Evolutionary conservation across 1,284 basidiomycete genomes (phyloP), one percentile per base, ranked within the genome.

Genomic region (Marasmius sp.): DNA sequence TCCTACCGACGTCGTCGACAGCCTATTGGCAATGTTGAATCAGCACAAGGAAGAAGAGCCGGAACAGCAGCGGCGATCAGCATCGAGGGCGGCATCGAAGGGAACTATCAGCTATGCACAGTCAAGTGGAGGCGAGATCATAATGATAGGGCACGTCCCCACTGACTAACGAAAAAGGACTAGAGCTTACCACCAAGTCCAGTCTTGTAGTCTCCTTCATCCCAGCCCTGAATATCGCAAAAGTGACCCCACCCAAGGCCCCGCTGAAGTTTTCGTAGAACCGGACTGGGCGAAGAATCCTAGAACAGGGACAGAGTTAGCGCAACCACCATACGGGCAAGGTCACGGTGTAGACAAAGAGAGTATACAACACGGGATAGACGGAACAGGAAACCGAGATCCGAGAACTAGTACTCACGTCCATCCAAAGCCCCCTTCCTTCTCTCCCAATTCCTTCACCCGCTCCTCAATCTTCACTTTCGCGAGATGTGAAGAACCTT

Each of bases 391-490:
- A n/a, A 43, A 43, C 6, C 12, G n/a, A 43, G 12, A 43, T 12
- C 11, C 11, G n/a, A 43, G n/a, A 47, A 8, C 4, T 14, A 57
- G 2, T 10, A 73, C 78, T 64, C 49, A 79, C 78, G 75, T 78
- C 78, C 78, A 80, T 7, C 64, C 65, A 2, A 76, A 64, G 1
- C 75, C 75, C 51, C 27, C 27, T 27, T 27, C 27, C 27, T 71
- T 72, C 3, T 70, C 59, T 27, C 76, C 75, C 0, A 79, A 66
- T 5, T 65, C 66, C 43, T 69, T 67, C 27, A 81, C 62, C 63
- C 80, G 72, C 14, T 72, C 62, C 62, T 82, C 80, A 34, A 81
- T 75, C 33, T 63, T 67, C 5, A 75, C 73, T 61, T 80, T 80
- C 5, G 77, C 76, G 10, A 60, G 67, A 16, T 74, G 66, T 18